These are phyloP conservation scores for Ochromonas danica DNA, from an alignment of 108 stramenopile species.

Conservation along the genomic window DNA sequence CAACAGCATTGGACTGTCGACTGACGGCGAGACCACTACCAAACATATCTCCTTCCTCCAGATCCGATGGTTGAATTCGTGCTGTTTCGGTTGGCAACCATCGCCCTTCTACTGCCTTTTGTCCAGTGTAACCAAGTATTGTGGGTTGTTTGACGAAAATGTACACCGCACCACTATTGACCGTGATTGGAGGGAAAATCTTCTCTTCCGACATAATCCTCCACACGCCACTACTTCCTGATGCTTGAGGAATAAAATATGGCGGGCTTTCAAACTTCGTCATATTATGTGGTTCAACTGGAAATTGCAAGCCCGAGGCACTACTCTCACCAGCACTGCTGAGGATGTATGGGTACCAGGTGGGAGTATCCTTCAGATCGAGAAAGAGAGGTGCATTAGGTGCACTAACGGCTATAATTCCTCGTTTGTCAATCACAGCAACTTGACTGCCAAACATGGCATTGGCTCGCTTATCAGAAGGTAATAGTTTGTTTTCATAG, in stretches of 20 bases:
- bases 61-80: constrained; percentile 22
- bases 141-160: neutral
- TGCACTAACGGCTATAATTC: constrained; percentile 65
- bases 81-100: neutral
- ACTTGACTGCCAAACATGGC: constrained; percentile 60
- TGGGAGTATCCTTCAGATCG: constrained; percentile 39
- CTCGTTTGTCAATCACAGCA: constrained; percentile 56
- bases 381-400: constrained; percentile 31
- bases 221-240: constrained; percentile 30
- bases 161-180: neutral
- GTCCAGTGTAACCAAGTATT: neutral
- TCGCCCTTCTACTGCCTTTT: neutral
- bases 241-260: constrained; percentile 21
- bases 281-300: constrained; percentile 16
- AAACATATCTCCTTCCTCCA: constrained; percentile 43
- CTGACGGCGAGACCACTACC: constrained; percentile 43
- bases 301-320: constrained; percentile 35
- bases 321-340: constrained; percentile 44
- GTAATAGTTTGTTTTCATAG: constrained; percentile 56
- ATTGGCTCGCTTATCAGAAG: constrained; percentile 66
- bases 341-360: constrained; percentile 44
- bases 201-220: constrained; percentile 27
- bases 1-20: neutral
- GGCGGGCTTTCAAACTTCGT: constrained; percentile 29
- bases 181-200: neutral